Conservation (phyloP, 768 basidiomycete species). For the Collybiopsis luxurians region DNA sequence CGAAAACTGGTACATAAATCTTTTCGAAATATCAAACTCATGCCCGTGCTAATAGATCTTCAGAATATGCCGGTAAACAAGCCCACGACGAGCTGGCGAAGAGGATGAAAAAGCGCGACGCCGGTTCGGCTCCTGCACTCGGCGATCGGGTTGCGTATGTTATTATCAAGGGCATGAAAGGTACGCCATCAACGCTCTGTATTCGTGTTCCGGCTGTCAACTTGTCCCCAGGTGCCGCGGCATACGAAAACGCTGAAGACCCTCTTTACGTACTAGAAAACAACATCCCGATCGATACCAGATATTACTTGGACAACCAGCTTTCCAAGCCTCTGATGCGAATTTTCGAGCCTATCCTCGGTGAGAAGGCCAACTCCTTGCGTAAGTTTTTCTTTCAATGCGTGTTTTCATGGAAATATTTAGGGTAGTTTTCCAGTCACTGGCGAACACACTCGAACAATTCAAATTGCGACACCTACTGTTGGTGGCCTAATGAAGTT, state of each 20-base stretch:
- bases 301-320: conserved; percentile 98
- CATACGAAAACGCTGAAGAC: conserved; percentile 98
- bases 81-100: conserved; percentile 96
- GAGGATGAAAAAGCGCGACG: conserved; percentile 94
- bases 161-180: conserved; percentile 95
- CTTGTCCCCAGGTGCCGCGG: conserved; percentile 71
- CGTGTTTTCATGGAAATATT: conserved; percentile 10
- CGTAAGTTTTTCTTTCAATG: conserved; percentile 46
- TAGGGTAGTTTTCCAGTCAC: conserved; percentile 60
- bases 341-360: conserved; percentile 97
- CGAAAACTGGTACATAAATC: conserved; percentile 67
- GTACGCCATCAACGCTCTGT: conserved; percentile 31
- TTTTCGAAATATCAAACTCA: neutral
- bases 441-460: conserved; percentile 93
- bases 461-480: conserved; percentile 95
- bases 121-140: conserved; percentile 94
- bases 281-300: conserved; percentile 96
- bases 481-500: conserved; percentile 99
- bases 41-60: neutral
- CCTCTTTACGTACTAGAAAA: conserved; percentile 97
- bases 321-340: conserved; percentile 95
- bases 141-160: conserved; percentile 99
- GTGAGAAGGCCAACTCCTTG: conserved; percentile 83
- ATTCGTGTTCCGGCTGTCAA: neutral
- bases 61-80: conserved; percentile 93